Base-by-base conservation (phyloP, 495 filamentous ascomycete species). In the Cladorrhinum samala region DNA sequence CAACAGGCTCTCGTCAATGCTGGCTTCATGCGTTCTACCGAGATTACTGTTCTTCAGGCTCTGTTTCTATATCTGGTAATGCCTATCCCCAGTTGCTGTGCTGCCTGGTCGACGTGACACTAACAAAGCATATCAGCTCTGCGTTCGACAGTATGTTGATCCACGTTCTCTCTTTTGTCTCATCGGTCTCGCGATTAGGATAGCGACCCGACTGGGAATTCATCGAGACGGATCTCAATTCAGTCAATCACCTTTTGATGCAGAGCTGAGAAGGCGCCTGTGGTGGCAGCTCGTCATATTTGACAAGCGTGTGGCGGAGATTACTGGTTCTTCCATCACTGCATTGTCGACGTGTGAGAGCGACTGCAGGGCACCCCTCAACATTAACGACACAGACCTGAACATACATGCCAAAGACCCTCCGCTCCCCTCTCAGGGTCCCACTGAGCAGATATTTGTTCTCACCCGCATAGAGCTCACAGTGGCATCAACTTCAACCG, bases 211-310 rank as follows among this genome's bases (percentile, higher is more conserved):
- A 9, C 67, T 88, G 19, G 84, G 78, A 18, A 75, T 89, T 20
- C 83, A 90, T 52, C 70, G 82, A 18, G 85, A 89, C 55, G 83
- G 81, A 2, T 64, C 70, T 36, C 76, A 78, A 53, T 83, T 81
- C 45, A 71, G 72, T n/a, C 69, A 87, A 1, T 74, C 82, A 0
- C 78, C 82, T 3, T 87, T 88, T 58, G 84, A 89, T 49, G 76
- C 78, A 2, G 86, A 90, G 66, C 77, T 82, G 64, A 73, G 86
- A 16, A 69, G 85, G 45, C 73, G 85, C 18, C 62, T 89, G 3
- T 90, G 86, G 86, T 88, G 84, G 84, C 83, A 84, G 58, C 68
- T 88, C 7, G 77, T 80, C 49, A 69, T 78, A 18, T 74, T 88
- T 16, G 86, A 91, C 58, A 73, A 76, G 40, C 78, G 83, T 33